Evolutionary conservation across 73 alveolate genomes (phyloP).

Genomic region (Breviolum minutum): DNA sequence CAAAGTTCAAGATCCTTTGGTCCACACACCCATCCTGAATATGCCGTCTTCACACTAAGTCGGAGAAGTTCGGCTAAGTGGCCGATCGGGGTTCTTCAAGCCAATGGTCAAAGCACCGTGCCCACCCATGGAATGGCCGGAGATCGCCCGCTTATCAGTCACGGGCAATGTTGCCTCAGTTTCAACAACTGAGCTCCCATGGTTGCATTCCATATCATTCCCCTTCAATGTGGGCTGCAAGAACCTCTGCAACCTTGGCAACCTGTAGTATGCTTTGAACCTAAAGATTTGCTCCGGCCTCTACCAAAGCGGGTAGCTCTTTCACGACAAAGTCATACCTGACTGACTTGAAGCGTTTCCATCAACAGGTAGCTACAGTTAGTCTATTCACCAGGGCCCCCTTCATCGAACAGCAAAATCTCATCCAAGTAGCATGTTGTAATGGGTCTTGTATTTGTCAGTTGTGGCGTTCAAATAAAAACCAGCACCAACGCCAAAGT

Average conservation of each 20-base stretch:
- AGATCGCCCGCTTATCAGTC: constrained; percentile 96
- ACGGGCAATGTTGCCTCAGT: constrained; percentile 96
- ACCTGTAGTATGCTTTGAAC: background rate
- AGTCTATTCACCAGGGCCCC: background rate
- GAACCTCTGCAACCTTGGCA: too few species aligned
- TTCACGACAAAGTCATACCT: constrained; percentile 97
- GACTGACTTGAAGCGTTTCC: background rate
- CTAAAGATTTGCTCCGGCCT: background rate
- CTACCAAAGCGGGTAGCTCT: constrained; percentile 96
- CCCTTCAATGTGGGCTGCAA: too few species aligned
- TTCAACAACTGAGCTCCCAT: too few species aligned
- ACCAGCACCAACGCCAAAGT: constrained; percentile 97
- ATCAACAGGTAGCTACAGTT: background rate
- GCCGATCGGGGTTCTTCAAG: constrained; percentile 96
- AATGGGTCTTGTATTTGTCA: constrained; percentile 95
- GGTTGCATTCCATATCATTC: too few species aligned
- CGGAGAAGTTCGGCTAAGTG: background rate
- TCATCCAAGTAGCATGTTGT: constrained; percentile 59
- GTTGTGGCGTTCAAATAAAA: constrained; percentile 97
- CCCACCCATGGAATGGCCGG: constrained; percentile 98
- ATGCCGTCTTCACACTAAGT: too few species aligned
- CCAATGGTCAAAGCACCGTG: constrained; percentile 97
- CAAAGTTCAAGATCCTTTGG: too few species aligned
- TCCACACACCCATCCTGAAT: too few species aligned
- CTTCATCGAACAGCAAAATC: background rate